Evolutionary conservation across 140 eudicot genomes (phyloP).

Genomic region (Anethum foeniculum): DNA sequence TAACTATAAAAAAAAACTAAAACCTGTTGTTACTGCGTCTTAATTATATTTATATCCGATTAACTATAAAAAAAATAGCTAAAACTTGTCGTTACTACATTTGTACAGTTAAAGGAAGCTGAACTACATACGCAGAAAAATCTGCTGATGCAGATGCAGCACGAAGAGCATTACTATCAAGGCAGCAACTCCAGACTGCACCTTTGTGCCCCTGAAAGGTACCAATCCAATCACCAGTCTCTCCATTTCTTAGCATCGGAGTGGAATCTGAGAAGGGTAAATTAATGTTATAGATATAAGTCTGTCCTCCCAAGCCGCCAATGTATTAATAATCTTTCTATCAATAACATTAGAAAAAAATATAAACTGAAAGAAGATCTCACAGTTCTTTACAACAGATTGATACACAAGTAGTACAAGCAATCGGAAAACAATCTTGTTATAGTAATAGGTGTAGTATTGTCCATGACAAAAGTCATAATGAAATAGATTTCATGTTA

Average conservation of each 20-base stretch:
- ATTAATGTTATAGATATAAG: not conserved
- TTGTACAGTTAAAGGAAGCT: not conserved
- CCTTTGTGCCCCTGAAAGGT: conserved; percentile 98
- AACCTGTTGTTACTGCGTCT: no score
- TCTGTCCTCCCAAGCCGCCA: not conserved
- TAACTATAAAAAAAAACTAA: no score
- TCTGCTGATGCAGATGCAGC: conserved; percentile 99
- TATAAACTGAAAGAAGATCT: not conserved
- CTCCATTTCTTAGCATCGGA: conserved; percentile 97
- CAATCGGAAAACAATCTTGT: not conserved
- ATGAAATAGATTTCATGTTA: conserved; percentile 1
- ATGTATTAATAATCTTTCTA: not conserved
- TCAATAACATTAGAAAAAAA: not conserved
- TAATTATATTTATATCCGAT: not conserved
- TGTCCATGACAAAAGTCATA: not conserved
- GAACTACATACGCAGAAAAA: conserved; percentile 71
- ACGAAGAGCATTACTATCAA: conserved; percentile 74
- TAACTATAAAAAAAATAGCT: not conserved
- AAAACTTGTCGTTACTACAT: not conserved
- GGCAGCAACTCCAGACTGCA: conserved; percentile 96
- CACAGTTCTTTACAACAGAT: not conserved
- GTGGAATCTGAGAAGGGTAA: conserved; percentile 49
- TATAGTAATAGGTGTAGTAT: not conserved
- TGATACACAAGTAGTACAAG: not conserved
- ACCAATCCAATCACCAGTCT: conserved; percentile 98